A percentile compares a stretch with the other conserved stretches of the same genome.
Conservation (phyloP, 208 protist genomes). For the Leishmania martiniquensis region DNA sequence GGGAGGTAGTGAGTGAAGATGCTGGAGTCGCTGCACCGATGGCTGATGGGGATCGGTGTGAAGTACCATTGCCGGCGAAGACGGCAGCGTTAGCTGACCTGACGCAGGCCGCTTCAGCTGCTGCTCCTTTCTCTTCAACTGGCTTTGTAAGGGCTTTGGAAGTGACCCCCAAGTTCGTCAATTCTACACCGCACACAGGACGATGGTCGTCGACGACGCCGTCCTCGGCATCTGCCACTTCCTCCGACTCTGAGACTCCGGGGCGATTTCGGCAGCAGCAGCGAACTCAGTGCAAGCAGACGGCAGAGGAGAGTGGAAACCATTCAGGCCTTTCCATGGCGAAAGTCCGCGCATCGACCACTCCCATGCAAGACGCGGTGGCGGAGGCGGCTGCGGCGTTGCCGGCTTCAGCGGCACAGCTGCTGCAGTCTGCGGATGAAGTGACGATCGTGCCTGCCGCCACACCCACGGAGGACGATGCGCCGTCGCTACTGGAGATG, state of each 20-base stretch:
- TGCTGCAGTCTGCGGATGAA: constrained; percentile 12
- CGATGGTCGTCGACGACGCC: neutral
- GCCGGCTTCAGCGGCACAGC: neutral
- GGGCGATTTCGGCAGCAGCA: neutral
- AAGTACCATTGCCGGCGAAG: neutral
- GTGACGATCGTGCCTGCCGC: constrained; percentile 4
- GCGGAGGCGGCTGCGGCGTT: neutral
- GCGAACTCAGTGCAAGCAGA: neutral
- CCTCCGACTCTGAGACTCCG: neutral
- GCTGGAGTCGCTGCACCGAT: neutral
- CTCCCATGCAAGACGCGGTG: neutral
- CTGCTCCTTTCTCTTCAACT: neutral
- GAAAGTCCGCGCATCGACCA: neutral
- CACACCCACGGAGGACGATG: neutral
- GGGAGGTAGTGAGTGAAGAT: neutral
- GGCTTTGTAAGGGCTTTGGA: neutral
- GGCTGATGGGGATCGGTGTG: neutral
- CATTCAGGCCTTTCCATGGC: neutral
- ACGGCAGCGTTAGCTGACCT: neutral
- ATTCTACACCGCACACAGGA: neutral
- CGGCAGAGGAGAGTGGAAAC: neutral
- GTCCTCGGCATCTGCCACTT: neutral
- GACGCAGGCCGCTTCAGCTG: neutral
- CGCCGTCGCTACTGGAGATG: neutral
- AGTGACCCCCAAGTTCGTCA: neutral